Base-by-base conservation (phyloP, 306 rosid genomes). In the Inga oerstediana region DNA sequence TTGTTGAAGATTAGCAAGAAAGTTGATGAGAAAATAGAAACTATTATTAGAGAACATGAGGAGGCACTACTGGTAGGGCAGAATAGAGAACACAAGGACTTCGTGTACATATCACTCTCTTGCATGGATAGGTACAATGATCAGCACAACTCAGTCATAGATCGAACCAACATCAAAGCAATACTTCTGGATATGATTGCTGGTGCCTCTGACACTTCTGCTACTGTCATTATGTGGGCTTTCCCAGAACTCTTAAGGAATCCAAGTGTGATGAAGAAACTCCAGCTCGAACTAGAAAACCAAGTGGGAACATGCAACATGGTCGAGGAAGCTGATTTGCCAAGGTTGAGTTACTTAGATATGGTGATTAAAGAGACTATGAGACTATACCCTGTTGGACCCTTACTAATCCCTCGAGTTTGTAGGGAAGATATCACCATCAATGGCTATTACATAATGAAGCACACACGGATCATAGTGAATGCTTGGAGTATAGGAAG, bases 11-110 rank as follows among this genome's bases (percentile, higher is more conserved):
- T 8, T 41, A 17, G 71, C 16, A 81, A 79, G 46, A 48, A 14
- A 72, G 56, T 86, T 30, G 91, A 88, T 27, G 39, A 62, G 81
- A 76, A 65, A n/a, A 0, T 84, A 27, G 89, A 86, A 52, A 72
- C 43, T 41, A 81, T 88, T 8, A 62, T 88, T 34, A 41, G 77
- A 41, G 88, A 88, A 3, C 89, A 81, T 14, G 86, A 80, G 34
- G 77, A 84, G 8, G 49, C 66, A 52, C n/a, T 15, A 56, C 58
- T 44, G 2, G 27, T 44, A 15, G 54, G 20, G 8, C 71, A 54
- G 35, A 75, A 79, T 41, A 51, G 27, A 9, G 41, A 49, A 5
- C 6, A 76, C 0, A 81, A 81, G 64, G 84, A 86, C 73, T 78
- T 85, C 8, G 80, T 85, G 3, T 82, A 85, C 76, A 66, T 85